Conservation (phyloP, 805 yeast genomes). For the Pichia manshurica region DNA sequence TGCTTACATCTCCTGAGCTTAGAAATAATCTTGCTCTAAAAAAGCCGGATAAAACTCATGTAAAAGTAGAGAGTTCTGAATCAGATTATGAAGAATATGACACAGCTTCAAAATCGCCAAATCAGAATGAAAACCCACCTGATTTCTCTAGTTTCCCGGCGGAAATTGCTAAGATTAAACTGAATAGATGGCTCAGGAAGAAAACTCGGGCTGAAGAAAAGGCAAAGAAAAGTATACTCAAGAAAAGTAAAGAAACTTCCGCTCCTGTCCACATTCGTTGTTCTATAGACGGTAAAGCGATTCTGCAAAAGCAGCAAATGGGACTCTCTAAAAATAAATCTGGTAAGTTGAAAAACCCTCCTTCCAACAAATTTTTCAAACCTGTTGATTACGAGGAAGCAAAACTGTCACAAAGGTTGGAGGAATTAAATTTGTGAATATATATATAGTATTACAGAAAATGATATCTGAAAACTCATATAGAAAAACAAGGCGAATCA, state of each 20-base stretch:
- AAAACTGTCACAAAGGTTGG: constrained; percentile 7
- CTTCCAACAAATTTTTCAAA: constrained; percentile 14
- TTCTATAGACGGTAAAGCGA: constrained; percentile 15
- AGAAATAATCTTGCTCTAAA: constrained; percentile 19
- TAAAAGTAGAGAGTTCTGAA: too few species aligned
- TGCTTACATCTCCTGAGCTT: constrained; percentile 24
- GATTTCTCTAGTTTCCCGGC: constrained; percentile 3
- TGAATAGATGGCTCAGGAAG: constrained; percentile 6
- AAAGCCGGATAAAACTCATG: too few species aligned
- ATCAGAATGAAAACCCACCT: background rate
- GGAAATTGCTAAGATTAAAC: constrained; percentile 4
- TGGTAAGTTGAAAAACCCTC: constrained; percentile 9
- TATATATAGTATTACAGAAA: background rate
- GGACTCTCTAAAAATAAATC: background rate
- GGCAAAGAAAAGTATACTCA: constrained; percentile 5
- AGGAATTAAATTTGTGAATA: constrained; percentile 11
- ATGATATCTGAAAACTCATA: background rate
- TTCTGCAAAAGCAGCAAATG: constrained; percentile 9
- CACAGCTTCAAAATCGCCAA: too few species aligned
- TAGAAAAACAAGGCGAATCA: too few species aligned
- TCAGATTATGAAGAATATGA: too few species aligned
- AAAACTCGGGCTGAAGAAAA: constrained; percentile 2
- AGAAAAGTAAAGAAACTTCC: background rate
- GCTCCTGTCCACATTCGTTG: constrained; percentile 13
- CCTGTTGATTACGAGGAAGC: constrained; percentile 10